Percentiles rank a stretch among this genome's conserved stretches.
Evolutionary conservation across 805 yeast genomes (phyloP).

Genomic region (Wickerhamiella domercqiae): DNA sequence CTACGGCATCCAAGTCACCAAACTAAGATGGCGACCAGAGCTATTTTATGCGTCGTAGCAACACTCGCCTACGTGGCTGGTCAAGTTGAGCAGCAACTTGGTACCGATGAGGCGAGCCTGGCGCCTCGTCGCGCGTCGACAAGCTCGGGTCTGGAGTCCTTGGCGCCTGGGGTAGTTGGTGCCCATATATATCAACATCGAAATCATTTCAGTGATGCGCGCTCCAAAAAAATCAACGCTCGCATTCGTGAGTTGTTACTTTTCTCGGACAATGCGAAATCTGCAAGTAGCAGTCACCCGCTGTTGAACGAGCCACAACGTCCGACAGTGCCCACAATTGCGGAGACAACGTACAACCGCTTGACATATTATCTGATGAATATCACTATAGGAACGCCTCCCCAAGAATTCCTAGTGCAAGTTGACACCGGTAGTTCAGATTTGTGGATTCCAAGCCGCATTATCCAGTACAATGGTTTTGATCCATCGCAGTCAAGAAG

Average conservation of each 20-base stretch:
- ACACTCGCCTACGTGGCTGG: no score
- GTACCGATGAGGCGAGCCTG: no score
- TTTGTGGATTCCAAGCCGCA: slow-evolving; percentile 17
- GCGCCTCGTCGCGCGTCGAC: no score
- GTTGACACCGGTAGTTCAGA: slow-evolving; percentile 59
- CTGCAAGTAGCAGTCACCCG: no score
- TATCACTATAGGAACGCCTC: slow-evolving; percentile 35
- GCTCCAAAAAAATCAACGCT: not conserved
- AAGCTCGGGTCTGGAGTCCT: not conserved
- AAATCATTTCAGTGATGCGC: slow-evolving; percentile 2
- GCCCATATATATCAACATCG: slow-evolving; percentile 6
- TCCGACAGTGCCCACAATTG: not conserved
- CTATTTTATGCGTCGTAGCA: no score
- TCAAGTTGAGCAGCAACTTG: no score
- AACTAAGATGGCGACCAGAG: no score
- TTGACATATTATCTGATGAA: slow-evolving; percentile 23
- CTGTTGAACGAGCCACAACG: not conserved
- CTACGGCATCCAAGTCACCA: no score
- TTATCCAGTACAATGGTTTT: slow-evolving; percentile 17
- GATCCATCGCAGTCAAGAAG: slow-evolving; percentile 11
- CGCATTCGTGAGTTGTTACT: not conserved
- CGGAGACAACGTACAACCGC: slow-evolving; percentile 17
- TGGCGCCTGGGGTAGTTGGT: slow-evolving; percentile 12
- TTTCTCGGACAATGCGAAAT: no score
- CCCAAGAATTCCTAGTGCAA: slow-evolving; percentile 38